Evolutionary conservation across 1,139 yeast genomes (phyloP), one percentile per base, ranked within the genome.

Genomic region (Geotrichum klebahnii): DNA sequence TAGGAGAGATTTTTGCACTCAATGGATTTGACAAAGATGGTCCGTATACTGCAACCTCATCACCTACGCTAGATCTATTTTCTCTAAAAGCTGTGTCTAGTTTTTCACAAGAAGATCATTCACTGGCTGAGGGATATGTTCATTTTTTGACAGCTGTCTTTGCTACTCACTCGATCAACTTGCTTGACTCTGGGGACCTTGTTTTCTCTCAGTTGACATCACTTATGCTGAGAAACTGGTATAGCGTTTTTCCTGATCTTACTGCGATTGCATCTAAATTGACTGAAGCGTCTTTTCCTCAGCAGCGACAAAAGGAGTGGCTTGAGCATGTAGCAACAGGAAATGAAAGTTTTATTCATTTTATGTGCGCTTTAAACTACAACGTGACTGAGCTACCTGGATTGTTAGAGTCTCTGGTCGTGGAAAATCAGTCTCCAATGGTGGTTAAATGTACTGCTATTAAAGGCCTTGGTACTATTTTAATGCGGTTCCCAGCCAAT

Each of bases 1-100:
- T 61, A 12, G 64, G 63, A 5, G 61, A 59, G 33, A 31, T 42
- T 8, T 26, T n/a, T n/a, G n/a, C n/a, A 5, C 22, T 9, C 24
- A 2, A 12, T 5, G 14, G 24, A 10, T 31, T 23, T 24, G 33
- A 44, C 2, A 14, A 2, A 8, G n/a, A 3, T 5, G 5, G 34
- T n/a, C n/a, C n/a, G n/a, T n/a, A n/a, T n/a, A n/a, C n/a, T n/a
- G n/a, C n/a, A n/a, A n/a, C n/a, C n/a, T n/a, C 34, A 5, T 14
- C 38, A 16, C 12, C 38, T 12, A 26, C n/a, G n/a, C n/a, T 19
- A 14, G 31, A 26, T 40, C 5, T 8, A 14, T 12, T 23, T 19
- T 19, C 16, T 24, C n/a, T n/a, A 17, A n/a, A 14, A 19, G 16
- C 28, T 6, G 22, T 47, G 6, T 26, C 31, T 10, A 28, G 16